A percentile compares a stretch with the other conserved stretches of the same genome.
These are phyloP conservation scores for Favolaschia claudopus DNA, from an alignment of 768 basidiomycete species.

Conservation along the genomic window DNA sequence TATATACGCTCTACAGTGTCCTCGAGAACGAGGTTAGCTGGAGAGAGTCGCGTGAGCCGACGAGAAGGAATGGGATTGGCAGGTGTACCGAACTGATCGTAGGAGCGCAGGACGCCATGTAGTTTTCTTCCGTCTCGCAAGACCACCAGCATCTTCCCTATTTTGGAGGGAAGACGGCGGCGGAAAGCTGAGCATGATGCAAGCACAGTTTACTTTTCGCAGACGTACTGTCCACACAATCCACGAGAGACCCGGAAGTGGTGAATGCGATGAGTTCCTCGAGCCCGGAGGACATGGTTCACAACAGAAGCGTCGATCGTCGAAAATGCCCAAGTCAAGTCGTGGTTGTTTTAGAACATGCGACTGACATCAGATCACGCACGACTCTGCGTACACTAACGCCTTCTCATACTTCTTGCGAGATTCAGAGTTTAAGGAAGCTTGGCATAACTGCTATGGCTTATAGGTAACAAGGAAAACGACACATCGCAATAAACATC, in stretches of 20 bases:
- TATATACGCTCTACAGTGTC: conserved; percentile 96
- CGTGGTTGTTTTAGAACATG: no score
- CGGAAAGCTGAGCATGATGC: conserved; percentile 56
- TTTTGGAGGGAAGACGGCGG: conserved; percentile 37
- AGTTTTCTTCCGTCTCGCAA: conserved; percentile 96
- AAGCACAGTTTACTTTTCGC: conserved; percentile 59
- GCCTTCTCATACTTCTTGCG: no score
- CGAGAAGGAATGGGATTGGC: conserved; percentile 33
- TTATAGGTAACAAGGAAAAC: no score
- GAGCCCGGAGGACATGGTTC: neutral
- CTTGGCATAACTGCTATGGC: no score
- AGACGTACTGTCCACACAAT: conserved; percentile 99
- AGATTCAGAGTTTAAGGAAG: no score
- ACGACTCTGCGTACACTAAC: no score
- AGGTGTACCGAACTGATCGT: conserved; percentile 97
- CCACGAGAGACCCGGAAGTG: conserved; percentile 97
- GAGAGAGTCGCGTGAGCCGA: neutral
- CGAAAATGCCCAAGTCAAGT: neutral
- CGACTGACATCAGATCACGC: no score
- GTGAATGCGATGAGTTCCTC: conserved; percentile 89
- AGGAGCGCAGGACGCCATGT: conserved; percentile 94
- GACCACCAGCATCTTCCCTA: conserved; percentile 99
- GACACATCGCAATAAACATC: no score
- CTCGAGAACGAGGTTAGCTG: conserved; percentile 97
- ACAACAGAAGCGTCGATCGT: conserved; percentile 23